phyloP scores from a whole-genome alignment of 2,329 filamentous ascomycete genomes.

The Diplodia corticola region DNA sequence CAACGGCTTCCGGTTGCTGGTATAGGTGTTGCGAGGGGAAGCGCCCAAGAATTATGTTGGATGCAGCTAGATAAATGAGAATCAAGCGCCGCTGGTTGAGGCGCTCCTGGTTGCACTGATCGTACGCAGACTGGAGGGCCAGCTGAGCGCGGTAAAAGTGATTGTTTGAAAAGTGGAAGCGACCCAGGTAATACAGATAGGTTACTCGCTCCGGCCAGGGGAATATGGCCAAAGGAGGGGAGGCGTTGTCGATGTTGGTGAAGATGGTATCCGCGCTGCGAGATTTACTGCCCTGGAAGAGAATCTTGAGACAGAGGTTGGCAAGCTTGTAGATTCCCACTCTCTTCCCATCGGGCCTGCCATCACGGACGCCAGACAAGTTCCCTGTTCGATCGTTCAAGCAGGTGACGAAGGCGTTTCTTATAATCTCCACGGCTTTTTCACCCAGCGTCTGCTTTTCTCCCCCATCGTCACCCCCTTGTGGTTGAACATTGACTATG shows the following conservation, averaged over 20 bases:
- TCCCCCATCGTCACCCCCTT: constrained; percentile 50
- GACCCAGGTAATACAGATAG: constrained; percentile 91
- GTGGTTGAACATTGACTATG: constrained; percentile 60
- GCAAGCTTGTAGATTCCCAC: constrained; percentile 88
- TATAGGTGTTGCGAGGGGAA: constrained; percentile 72
- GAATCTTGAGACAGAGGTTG: constrained; percentile 82
- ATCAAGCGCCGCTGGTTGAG: constrained; percentile 73
- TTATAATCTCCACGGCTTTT: constrained; percentile 82
- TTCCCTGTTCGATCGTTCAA: constrained; percentile 75
- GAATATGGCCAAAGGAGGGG: constrained; percentile 77
- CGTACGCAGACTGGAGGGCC: constrained; percentile 77
- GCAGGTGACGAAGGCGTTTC: constrained; percentile 88
- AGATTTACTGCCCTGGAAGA: constrained; percentile 85
- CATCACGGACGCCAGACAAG: constrained; percentile 55
- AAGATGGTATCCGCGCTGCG: constrained; percentile 86
- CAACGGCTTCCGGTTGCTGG: constrained; percentile 66
- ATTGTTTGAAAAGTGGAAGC: constrained; percentile 82
- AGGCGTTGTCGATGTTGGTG: constrained; percentile 80
- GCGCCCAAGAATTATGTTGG: constrained; percentile 80
- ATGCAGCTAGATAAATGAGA: constrained; percentile 78
- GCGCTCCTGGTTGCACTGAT: constrained; percentile 61
- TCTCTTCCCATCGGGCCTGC: constrained; percentile 78
- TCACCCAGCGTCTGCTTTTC: constrained; percentile 80
- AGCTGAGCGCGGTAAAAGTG: constrained; percentile 76
- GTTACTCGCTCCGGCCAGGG: constrained; percentile 85